Conservation (phyloP, 352 stramenopile genomes). For the Phytophthora citricola region DNA sequence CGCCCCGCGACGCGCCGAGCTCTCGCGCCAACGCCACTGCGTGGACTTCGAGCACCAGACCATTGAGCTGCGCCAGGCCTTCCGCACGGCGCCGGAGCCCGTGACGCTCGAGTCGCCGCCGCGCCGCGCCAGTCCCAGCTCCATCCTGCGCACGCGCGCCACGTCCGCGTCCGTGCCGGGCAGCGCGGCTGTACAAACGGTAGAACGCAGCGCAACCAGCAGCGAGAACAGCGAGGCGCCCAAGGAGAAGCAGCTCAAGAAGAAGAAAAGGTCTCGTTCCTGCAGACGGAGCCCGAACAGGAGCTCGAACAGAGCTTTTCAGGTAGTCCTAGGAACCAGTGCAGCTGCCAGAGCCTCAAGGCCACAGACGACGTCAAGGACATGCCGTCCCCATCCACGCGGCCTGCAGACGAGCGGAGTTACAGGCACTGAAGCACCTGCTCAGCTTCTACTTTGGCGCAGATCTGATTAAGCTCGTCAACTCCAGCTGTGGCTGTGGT, state of each 20-base stretch:
- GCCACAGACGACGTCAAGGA: slow-evolving; percentile 22
- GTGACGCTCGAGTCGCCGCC: slow-evolving; percentile 49
- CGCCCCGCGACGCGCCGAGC: slow-evolving; percentile 48
- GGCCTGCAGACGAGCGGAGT: slow-evolving; percentile 62
- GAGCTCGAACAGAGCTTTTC: slow-evolving; percentile 23
- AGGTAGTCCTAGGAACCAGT: slow-evolving; percentile 17
- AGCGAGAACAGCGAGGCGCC: slow-evolving; percentile 27
- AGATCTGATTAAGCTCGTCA: slow-evolving; percentile 68
- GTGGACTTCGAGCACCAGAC: slow-evolving; percentile 60
- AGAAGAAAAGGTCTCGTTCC: slow-evolving; percentile 75
- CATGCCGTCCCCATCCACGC: slow-evolving; percentile 70
- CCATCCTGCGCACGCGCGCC: slow-evolving; percentile 26
- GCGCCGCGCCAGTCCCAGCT: slow-evolving; percentile 20
- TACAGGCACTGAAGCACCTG: slow-evolving; percentile 73
- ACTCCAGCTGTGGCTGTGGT: slow-evolving; percentile 69
- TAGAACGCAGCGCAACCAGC: slow-evolving; percentile 27
- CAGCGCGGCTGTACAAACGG: not conserved
- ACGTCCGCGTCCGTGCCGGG: slow-evolving; percentile 11
- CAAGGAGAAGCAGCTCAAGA: slow-evolving; percentile 43
- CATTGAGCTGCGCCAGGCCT: slow-evolving; percentile 58
- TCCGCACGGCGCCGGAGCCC: slow-evolving; percentile 61
- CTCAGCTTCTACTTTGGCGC: slow-evolving; percentile 71
- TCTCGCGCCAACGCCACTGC: slow-evolving; percentile 54
- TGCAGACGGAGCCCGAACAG: slow-evolving; percentile 37
- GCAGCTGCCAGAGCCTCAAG: slow-evolving; percentile 28